Evolutionary conservation across 2,329 filamentous ascomycete species (phyloP), one percentile per base, ranked within the genome.

Genomic region (Pseudogymnoascus sp.): DNA sequence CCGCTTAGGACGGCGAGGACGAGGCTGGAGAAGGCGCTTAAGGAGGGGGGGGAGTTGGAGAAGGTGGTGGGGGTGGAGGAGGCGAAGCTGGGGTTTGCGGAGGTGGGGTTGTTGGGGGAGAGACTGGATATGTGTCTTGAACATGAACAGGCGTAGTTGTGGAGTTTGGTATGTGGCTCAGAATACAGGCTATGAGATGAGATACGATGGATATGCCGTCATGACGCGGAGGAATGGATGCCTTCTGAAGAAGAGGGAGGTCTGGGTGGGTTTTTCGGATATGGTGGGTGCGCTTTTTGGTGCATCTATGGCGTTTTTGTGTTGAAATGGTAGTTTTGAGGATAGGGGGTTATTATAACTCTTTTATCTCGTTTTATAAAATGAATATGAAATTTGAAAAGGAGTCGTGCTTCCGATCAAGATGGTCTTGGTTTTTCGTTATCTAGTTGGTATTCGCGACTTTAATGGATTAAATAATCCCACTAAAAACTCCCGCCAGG

Each of bases 1-100:
- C 85, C 85, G 2, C 69, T 88, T 59, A 67, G 79, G 60, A 72
- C 75, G 28, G 78, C 78, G 0, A 78, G 80, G 8, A 76, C 73
- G 66, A 72, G 65, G 53, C 62, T 81, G 53, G 68, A 28, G 40
- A 26, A 19, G 19, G 35, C 33, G 19, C 10, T 62, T 11, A 41
- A 53, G 38, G 61, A 31, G 7, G 31, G 46, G n/a, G 61, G 43
- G n/a, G 63, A 61, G 19, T 3, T 59, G 31, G 19, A 22, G 12
- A 50, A 46, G 28, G 50, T 12, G 24, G 1, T 62, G 6, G 63
- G 60, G 2, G 37, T 4, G 46, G 24, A 37, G 19, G 61, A 56
- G 11, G 28, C 26, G 60, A 22, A 24, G 16, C 7, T 74, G 61
- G 72, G 74, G 0, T 75, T 75, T 19, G 70, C 76, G 4, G 75